Evolutionary conservation across 495 filamentous ascomycete genomes (phyloP).

Genomic region (Endocarpon pusillum): DNA sequence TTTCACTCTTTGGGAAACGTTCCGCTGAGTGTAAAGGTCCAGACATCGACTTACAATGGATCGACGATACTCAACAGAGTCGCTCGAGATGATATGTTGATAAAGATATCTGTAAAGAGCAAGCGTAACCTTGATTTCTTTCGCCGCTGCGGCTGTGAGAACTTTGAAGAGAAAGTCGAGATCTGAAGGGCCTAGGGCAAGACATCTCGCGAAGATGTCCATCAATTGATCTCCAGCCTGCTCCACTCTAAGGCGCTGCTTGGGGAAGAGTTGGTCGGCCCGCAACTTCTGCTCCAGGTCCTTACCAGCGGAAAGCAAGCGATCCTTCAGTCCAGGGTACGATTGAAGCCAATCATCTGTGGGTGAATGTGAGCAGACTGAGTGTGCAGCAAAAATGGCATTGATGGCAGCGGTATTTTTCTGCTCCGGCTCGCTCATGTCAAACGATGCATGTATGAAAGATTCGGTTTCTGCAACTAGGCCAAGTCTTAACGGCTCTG

Average conservation of each 20-base stretch:
- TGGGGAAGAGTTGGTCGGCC: conserved; percentile 45
- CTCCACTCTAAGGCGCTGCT: conserved; percentile 67
- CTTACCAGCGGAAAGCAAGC: conserved; percentile 50
- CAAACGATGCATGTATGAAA: conserved; percentile 47
- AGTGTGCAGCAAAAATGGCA: conserved; percentile 66
- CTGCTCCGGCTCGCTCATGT: conserved; percentile 35
- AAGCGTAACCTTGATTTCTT: conserved; percentile 63
- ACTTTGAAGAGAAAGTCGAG: conserved; percentile 78
- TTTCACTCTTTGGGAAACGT: conserved; percentile 70
- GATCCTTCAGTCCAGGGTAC: conserved; percentile 52
- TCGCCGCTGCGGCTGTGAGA: conserved; percentile 66
- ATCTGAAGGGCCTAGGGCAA: conserved; percentile 57
- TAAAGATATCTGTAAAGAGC: conserved; percentile 72
- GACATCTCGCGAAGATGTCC: conserved; percentile 63
- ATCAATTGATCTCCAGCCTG: conserved; percentile 83
- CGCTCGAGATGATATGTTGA: conserved; percentile 60
- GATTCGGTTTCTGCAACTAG: conserved; percentile 56
- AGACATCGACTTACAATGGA: conserved; percentile 71
- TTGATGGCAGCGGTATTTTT: conserved; percentile 70
- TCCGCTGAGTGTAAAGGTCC: conserved; percentile 66
- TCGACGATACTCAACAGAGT: conserved; percentile 79
- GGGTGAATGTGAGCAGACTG: conserved; percentile 36
- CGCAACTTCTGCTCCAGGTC: conserved; percentile 57
- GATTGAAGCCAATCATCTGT: conserved; percentile 59
- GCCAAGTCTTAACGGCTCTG: conserved; percentile 53